Conservation (phyloP, 768 basidiomycete species). For the Suillus ampliporus region DNA sequence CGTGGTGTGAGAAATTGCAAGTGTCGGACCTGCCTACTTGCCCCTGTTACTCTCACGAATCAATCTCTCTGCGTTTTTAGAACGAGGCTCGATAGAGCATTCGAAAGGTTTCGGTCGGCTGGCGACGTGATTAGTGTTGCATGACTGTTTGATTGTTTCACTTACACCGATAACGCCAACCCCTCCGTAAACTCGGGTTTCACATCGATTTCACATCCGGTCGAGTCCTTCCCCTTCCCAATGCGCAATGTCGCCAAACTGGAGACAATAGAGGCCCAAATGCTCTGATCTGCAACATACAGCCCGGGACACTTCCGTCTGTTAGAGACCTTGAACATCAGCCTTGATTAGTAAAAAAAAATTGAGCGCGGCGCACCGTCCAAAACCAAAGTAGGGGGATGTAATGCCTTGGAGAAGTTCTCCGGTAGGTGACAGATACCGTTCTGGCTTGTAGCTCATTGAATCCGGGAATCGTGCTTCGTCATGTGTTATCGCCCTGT, state of each 20-base stretch:
- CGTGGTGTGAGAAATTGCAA: neutral
- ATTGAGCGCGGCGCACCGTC: constrained; percentile 23
- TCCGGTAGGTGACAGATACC: constrained; percentile 47
- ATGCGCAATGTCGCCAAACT: constrained; percentile 37
- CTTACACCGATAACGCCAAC: constrained; percentile 19
- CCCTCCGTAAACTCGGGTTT: constrained; percentile 30
- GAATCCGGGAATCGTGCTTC: constrained; percentile 56
- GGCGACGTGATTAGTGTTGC: too few relatives aligned
- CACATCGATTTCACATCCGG: constrained; percentile 37
- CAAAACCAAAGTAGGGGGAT: constrained; percentile 26
- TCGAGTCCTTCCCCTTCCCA: constrained; percentile 29
- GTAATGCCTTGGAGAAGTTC: constrained; percentile 14
- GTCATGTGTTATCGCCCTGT: constrained; percentile 56
- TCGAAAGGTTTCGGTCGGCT: too few relatives aligned
- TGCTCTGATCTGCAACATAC: constrained; percentile 36
- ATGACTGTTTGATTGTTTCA: neutral
- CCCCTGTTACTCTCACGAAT: too few relatives aligned
- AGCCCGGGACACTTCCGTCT: constrained; percentile 41
- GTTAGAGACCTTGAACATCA: constrained; percentile 8
- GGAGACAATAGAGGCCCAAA: constrained; percentile 40
- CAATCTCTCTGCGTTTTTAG: too few relatives aligned
- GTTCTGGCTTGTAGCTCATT: constrained; percentile 57
- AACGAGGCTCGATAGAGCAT: too few relatives aligned
- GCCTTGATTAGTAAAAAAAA: neutral
- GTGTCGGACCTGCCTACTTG: too few relatives aligned